Conservation (phyloP, 2,329 filamentous ascomycete genomes). For the Claviceps maximensis region DNA sequence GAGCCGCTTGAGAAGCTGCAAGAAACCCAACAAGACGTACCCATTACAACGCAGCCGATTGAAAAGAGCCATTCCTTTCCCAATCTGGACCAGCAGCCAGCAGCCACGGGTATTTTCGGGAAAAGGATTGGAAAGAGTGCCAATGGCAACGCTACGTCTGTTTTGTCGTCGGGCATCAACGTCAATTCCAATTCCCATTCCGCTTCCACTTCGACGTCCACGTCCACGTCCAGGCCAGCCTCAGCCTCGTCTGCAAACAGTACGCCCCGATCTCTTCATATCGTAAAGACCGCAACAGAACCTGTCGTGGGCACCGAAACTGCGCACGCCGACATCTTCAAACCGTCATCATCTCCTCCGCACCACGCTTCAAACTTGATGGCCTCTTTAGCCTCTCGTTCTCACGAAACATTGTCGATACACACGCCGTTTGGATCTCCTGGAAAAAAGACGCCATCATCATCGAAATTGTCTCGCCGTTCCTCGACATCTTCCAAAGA, state of each 20-base stretch:
- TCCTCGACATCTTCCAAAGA: conserved; percentile 38
- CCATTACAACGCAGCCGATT: conserved; percentile 29
- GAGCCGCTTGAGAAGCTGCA: conserved; percentile 36
- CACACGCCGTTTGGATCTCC: conserved; percentile 27
- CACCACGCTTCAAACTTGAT: conserved; percentile 52
- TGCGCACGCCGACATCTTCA: conserved; percentile 51
- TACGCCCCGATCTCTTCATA: conserved; percentile 21
- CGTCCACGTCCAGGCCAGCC: neutral
- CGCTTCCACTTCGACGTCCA: conserved; percentile 28
- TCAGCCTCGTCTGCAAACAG: conserved; percentile 19
- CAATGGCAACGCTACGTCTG: conserved; percentile 19
- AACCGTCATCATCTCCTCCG: conserved; percentile 40
- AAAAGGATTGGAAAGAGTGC: conserved; percentile 31
- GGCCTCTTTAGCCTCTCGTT: conserved; percentile 52
- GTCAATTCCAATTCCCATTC: conserved; percentile 21
- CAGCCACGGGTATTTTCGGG: conserved; percentile 33
- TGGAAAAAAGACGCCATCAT: conserved; percentile 20
- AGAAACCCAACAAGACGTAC: conserved; percentile 24
- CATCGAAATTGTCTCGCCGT: conserved; percentile 29
- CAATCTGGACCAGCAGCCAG: conserved; percentile 22
- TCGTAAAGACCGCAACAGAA: conserved; percentile 36
- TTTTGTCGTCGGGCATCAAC: conserved; percentile 36
- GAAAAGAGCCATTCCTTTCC: conserved; percentile 45
- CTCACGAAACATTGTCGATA: conserved; percentile 40
- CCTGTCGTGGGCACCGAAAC: conserved; percentile 56